phyloP scores from a whole-genome alignment of 306 rosid species.

The Vigna angularis region DNA sequence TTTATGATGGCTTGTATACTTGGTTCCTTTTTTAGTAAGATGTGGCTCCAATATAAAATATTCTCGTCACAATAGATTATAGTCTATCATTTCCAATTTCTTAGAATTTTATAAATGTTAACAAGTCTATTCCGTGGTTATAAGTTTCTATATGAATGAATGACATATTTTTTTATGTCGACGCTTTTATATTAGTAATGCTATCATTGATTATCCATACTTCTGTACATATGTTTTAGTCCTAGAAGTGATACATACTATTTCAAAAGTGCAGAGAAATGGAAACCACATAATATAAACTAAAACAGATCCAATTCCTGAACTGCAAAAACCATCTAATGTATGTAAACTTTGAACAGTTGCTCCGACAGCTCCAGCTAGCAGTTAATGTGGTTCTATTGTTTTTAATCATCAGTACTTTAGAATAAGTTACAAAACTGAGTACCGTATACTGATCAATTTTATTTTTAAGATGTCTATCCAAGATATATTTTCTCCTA shows the following conservation, averaged over 20 bases:
- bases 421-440: no score
- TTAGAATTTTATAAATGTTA: constrained; percentile 11
- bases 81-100: constrained; percentile 22
- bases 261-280: constrained; percentile 29
- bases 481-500: no score
- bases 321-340: constrained; percentile 78
- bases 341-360: no score
- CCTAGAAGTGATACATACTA: constrained; percentile 20
- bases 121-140: neutral
- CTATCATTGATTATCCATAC: constrained; percentile 11
- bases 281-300: constrained; percentile 30
- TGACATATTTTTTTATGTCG: neutral
- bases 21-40: neutral
- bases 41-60: constrained; percentile 23
- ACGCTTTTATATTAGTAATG: neutral
- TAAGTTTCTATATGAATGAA: constrained; percentile 14
- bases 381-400: no score
- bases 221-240: constrained; percentile 21
- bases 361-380: no score
- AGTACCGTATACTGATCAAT: no score
- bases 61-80: constrained; percentile 18
- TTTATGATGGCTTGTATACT: constrained; percentile 29
- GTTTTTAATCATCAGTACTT: no score
- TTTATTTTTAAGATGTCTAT: no score
- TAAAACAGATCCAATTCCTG: constrained; percentile 71